Base-by-base conservation (phyloP, 2,329 filamentous ascomycete genomes). In the Magnaporthales sp. region DNA sequence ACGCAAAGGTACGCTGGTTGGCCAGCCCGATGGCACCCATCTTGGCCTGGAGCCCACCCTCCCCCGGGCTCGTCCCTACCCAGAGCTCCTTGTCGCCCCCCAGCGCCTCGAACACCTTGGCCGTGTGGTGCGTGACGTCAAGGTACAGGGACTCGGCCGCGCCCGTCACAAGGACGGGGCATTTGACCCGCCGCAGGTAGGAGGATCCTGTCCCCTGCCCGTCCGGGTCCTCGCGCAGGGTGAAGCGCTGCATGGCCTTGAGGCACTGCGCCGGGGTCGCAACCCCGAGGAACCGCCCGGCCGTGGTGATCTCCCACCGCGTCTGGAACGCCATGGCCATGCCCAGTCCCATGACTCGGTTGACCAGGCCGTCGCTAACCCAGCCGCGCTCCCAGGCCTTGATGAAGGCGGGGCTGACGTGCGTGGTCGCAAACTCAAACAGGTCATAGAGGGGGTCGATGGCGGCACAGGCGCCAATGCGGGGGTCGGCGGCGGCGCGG, bases 351-450 rank as follows among this genome's bases (percentile, higher is more conserved):
- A 61, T 61, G 8, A 29, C 3, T 4, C 4, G 66, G 68, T 76
- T 71, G 69, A 76, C 70, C n/a, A 74, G 27, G 24, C 68, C 66
- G 67, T 75, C 73, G 30, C 67, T 67, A 27, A 77, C 66, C 70
- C 72, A 75, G 56, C 74, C 74, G 32, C 64, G 70, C 26, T 66
- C 63, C 70, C 71, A 76, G 15, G 67, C 63, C n/a, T 69, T 69
- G 66, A 73, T 67, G 63, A 73, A 74, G 19, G 63, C 66, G 7
- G 64, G 38, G 15, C 75, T 70, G 60, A 75, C 69, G 30, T 69
- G 73, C 63, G 65, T 65, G 54, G 63, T 64, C 30, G 67, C 68
- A 22, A 70, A 66, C 27, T 75, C 73, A 66, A 69, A 76, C 63
- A 67, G 56, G 64, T 15, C n/a, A 29, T 67, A 67, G 19, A 70